Percentiles rank a stretch among this genome's conserved stretches.
These are phyloP conservation scores for Parietaria judaica DNA, from an alignment of 306 rosid genomes.

Conservation along the genomic window DNA sequence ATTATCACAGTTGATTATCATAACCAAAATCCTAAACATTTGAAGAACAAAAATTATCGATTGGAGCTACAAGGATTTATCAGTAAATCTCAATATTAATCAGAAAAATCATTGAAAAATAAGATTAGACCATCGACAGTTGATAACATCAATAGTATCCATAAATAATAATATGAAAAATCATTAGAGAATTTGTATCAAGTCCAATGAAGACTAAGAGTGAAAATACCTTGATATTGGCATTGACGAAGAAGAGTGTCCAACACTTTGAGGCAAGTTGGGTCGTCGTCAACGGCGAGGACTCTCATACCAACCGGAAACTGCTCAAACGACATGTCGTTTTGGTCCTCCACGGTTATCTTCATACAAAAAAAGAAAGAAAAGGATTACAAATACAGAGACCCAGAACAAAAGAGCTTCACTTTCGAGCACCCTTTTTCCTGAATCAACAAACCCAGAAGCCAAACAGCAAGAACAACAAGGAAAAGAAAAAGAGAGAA, in stretches of 20 bases:
- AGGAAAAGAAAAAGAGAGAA: slow-evolving; percentile 5
- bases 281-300: slow-evolving; percentile 79
- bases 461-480: slow-evolving; percentile 5
- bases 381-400: neutral
- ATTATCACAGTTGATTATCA: neutral
- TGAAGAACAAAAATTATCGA: too few relatives aligned
- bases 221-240: slow-evolving; percentile 67
- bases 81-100: neutral
- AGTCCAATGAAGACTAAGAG: slow-evolving; percentile 4
- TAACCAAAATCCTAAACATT: neutral
- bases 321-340: slow-evolving; percentile 26
- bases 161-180: neutral
- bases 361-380: slow-evolving; percentile 7
- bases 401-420: too few relatives aligned
- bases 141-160: neutral
- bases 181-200: neutral
- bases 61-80: neutral
- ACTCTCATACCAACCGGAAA: slow-evolving; percentile 89
- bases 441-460: slow-evolving; percentile 22
- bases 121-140: neutral
- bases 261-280: slow-evolving; percentile 53
- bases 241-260: slow-evolving; percentile 66
- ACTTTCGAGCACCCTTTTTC: neutral
- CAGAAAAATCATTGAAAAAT: too few relatives aligned
- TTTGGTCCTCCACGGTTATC: slow-evolving; percentile 49